Evolutionary conservation across 441 rosid species (phyloP), one percentile per base, ranked within the genome.

Genomic region (Biscutella auriculata): DNA sequence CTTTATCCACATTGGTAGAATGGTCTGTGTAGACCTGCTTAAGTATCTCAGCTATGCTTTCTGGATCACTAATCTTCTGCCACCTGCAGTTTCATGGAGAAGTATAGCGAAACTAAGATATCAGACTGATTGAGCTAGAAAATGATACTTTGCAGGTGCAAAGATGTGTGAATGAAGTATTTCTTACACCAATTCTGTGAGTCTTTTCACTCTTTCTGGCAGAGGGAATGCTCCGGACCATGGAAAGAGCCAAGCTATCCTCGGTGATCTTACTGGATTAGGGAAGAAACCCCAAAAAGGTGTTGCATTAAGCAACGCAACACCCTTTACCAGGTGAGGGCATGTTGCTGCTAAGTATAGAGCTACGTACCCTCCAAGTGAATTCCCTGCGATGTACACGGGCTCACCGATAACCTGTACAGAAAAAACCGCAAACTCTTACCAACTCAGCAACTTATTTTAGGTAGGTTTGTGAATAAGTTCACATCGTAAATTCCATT

Each of bases 261-360:
- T 43, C n/a, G 98, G 98, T 25, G 82, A 85, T 74, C 69, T 81
- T 57, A 66, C 17, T 25, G 91, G 91, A 77, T 92, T 92, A 10
- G 98, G 96, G 21, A 82, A 79, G 69, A 91, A 82, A 30, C 96
- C 98, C 98, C 96, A 88, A 57, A 88, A 88, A 12, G 96, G 96
- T 44, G 98, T 88, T 6, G 98, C 96, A 49, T 92, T 92, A 17
- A 92, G 91, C 73, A 88, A 68, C 0, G 95, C 85, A 47, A 88
- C 79, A 56, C 98, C 98, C 68, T 85, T 85, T 69, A 92, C 96
- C 66, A 84, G 67, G 12, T 85, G 76, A 46, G 95, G 95, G 67
- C 81, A 65, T 56, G 73, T 61, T 67, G 98, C 98, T 14, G 98
- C 89, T 54, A 85, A 81, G 79, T 80, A 85, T 17, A 88, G 65